Evolutionary conservation across 225 moss, liverwort and hornwort species (phyloP), one percentile per base, ranked within the genome.

Genomic region (Bryoerythrophyllum caledonicum): DNA sequence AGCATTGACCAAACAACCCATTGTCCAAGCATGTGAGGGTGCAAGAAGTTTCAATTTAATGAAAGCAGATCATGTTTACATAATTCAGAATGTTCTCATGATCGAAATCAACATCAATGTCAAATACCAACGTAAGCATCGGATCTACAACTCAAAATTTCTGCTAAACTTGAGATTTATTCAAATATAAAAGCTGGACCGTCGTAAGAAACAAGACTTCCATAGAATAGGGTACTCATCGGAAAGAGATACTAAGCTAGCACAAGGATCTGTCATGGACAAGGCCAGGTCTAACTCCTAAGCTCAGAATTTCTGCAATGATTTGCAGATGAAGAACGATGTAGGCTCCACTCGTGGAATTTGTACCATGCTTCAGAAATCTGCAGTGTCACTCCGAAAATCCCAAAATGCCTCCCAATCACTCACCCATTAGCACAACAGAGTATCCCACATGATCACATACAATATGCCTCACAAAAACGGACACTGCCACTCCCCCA

Each of bases 361-460:
- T 65, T 59, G 4, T 38, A 25, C 52, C 10, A 2, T 28, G 24
- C 58, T 59, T 52, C 25, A 59, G 52, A 16, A 30, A 58, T 14
- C 81, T 65, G 76, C 71, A 26, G 30, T 66, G 20, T 28, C 65
- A 70, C 48, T 15, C 10, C 4, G 51, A 40, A 25, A 61, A 2
- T 24, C 25, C 48, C 35, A 37, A 10, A 20, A 41, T 41, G n/a
- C 26, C 41, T 60, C 72, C 10, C 43, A 53, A n/a, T 52, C 17
- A 32, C n/a, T 43, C 56, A 53, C 6, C 51, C 41, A 17, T 70
- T 58, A 70, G 70, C 17, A 51, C 37, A 70, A 58, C 9, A 65
- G 37, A 53, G 32, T 19, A 7, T 38, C 52, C 69, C 61, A 61
- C 4, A 48, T 37, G 26, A 38, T 28, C 37, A 37, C 35, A n/a